Conservation (phyloP, 2,329 filamentous ascomycete species). For the Calonectria henricotiae region DNA sequence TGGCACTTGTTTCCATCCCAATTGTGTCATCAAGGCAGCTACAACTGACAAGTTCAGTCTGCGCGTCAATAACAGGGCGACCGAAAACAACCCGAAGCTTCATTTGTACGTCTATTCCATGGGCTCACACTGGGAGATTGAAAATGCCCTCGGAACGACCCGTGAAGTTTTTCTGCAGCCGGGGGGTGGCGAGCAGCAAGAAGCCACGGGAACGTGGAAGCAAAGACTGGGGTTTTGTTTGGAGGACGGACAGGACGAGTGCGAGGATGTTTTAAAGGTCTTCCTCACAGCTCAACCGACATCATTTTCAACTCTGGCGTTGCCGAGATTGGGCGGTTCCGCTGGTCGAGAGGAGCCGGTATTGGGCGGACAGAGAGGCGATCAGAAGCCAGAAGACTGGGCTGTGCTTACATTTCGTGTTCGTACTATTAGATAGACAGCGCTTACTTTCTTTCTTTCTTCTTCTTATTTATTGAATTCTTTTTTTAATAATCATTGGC, state of each 20-base stretch:
- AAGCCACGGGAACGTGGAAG: background rate
- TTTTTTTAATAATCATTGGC: no score
- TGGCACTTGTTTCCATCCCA: background rate
- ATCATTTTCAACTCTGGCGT: slow-evolving; percentile 35
- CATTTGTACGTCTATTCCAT: background rate
- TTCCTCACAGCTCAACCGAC: slow-evolving; percentile 41
- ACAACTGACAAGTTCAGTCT: background rate
- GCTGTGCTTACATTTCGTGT: slow-evolving; percentile 11
- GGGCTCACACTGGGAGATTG: background rate
- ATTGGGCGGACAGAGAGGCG: background rate
- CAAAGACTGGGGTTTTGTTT: background rate
- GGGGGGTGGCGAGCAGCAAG: background rate
- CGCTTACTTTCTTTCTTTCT: background rate
- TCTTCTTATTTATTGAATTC: no score
- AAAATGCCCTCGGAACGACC: background rate
- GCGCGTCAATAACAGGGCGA: background rate
- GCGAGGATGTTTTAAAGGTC: slow-evolving; percentile 37
- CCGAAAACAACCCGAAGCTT: background rate
- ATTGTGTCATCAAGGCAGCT: background rate
- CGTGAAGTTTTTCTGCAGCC: background rate
- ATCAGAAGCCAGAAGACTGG: slow-evolving; percentile 12
- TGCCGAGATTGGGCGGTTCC: slow-evolving; percentile 30
- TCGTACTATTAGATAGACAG: background rate
- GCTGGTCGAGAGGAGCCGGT: background rate
- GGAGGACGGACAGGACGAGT: background rate